Evolutionary conservation across 345 rosid species (phyloP), one percentile per base, ranked within the genome.

Genomic region (Kandelia obovata): DNA sequence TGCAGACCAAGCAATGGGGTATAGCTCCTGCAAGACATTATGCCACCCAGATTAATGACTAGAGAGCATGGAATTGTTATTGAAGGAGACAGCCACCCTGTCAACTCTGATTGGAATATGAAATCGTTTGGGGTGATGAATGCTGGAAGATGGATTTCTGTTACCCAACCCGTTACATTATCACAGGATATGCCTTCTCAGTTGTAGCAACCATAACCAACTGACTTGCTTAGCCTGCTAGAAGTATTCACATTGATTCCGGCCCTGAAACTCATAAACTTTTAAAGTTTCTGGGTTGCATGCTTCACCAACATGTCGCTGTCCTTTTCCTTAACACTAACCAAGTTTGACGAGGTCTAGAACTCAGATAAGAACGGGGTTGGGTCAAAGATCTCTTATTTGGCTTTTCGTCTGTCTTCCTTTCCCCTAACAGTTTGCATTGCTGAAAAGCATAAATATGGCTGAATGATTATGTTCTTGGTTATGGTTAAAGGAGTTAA

Each of bases 41-140:
- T 83, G 60, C 83, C 85, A 37, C 91, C 88, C 30, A 86, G 86
- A 76, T 86, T 84, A 35, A 87, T 75, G 30, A 87, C 84, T 64
- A 81, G 39, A 26, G 73, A 83, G 58, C 74, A 71, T 65, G 83
- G 70, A 56, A 73, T 64, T 51, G 79, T 67, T 69, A 84, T 47
- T 11, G 84, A 83, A 43, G 87, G 81, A 56, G 87, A 83, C 55
- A 87, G 60, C 68, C 5, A 28, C 6, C 91, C 91, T 66, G 53
- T 72, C 82, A 87, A 83, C 75, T 71, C 76, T 3, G 88, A 79
- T 28, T 81, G 87, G 69, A 77, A 79, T 23, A 72, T 21, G 7
- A 51, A 74, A 58, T 74, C 86, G 0, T 65, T 70, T 0, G 75
- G 53, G 20, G 91, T 73, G 66, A 84, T 78, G 57, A 84, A 81